Evolutionary conservation across 2,329 filamentous ascomycete genomes (phyloP).

Genomic region (Microcera coccophila): DNA sequence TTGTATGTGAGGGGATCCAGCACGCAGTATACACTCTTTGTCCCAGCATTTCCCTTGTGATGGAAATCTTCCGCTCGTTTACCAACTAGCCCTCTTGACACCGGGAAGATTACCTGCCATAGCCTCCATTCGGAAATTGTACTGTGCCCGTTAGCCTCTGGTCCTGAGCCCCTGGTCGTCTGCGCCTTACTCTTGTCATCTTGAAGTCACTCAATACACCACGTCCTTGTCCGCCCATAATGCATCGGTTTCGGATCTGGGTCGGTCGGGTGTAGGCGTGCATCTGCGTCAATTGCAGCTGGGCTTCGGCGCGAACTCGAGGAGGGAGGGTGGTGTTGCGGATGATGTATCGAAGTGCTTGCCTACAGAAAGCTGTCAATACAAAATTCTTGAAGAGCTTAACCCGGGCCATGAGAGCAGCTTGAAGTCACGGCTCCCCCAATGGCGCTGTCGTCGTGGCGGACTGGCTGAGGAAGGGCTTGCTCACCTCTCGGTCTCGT

Average conservation of each 20-base stretch:
- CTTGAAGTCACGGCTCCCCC: too few species aligned
- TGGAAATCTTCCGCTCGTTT: constrained; percentile 30
- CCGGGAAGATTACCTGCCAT: constrained; percentile 81
- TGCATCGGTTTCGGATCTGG: constrained; percentile 91
- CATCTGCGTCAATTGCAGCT: constrained; percentile 91
- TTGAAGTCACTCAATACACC: constrained; percentile 93
- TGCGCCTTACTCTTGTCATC: constrained; percentile 72
- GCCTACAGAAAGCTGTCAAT: too few species aligned
- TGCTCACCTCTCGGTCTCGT: constrained; percentile 80
- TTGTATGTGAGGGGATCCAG: too few species aligned
- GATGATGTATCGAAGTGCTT: constrained; percentile 89
- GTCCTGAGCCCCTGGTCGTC: neutral
- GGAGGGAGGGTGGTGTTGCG: constrained; percentile 84
- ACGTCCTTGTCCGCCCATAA: constrained; percentile 82
- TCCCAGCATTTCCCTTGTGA: neutral
- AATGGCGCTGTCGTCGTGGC: too few species aligned
- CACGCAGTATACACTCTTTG: constrained; percentile 21
- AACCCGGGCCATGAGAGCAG: too few species aligned
- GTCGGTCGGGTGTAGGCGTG: constrained; percentile 91
- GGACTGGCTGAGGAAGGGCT: constrained; percentile 14
- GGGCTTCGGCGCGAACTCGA: constrained; percentile 81
- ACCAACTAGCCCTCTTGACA: constrained; percentile 97
- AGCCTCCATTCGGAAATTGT: constrained; percentile 87
- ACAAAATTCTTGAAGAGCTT: too few species aligned
- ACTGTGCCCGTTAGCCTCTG: constrained; percentile 53